phyloP scores from a whole-genome alignment of 805 yeast genomes.

The Metschnikowia arizonensis region DNA sequence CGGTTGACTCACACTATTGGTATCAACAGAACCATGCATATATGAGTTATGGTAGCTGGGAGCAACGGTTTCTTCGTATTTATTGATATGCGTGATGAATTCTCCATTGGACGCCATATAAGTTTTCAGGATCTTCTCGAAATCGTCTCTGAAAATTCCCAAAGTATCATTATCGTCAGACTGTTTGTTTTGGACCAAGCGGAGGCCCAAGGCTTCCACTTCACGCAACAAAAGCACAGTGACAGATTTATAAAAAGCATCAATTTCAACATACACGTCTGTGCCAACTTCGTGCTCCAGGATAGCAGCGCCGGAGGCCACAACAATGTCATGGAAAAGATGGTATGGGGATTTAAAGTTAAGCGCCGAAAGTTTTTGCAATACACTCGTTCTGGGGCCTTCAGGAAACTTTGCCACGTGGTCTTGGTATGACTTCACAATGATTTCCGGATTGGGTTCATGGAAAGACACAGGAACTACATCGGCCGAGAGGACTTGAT shows the following conservation, averaged over 20 bases:
- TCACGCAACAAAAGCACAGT: constrained; percentile 65
- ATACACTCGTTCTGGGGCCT: constrained; percentile 37
- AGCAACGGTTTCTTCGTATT: constrained; percentile 29
- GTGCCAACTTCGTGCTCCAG: constrained; percentile 47
- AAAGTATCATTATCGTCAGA: constrained; percentile 21
- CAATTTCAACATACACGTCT: constrained; percentile 48
- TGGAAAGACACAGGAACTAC: constrained; percentile 44
- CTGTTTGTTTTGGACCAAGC: constrained; percentile 12
- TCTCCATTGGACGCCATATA: constrained; percentile 58
- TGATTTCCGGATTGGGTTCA: constrained; percentile 42
- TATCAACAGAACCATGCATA: constrained; percentile 27
- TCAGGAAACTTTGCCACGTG: constrained; percentile 26
- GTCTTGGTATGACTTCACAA: constrained; percentile 42
- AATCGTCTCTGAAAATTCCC: constrained; percentile 51
- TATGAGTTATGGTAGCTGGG: constrained; percentile 22
- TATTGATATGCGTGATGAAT: constrained; percentile 39
- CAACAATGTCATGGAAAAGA: constrained; percentile 63
- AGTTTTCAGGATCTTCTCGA: constrained; percentile 51
- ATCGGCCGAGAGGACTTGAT: constrained; percentile 10
- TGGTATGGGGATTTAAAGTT: constrained; percentile 48
- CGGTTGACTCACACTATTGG: constrained; percentile 64
- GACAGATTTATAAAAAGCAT: constrained; percentile 58
- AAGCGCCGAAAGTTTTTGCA: constrained; percentile 33
- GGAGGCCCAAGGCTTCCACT: constrained; percentile 41
- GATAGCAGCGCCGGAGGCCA: constrained; percentile 49